Conservation (phyloP, 2,329 filamentous ascomycete genomes). For the Fusarium multiceps region DNA sequence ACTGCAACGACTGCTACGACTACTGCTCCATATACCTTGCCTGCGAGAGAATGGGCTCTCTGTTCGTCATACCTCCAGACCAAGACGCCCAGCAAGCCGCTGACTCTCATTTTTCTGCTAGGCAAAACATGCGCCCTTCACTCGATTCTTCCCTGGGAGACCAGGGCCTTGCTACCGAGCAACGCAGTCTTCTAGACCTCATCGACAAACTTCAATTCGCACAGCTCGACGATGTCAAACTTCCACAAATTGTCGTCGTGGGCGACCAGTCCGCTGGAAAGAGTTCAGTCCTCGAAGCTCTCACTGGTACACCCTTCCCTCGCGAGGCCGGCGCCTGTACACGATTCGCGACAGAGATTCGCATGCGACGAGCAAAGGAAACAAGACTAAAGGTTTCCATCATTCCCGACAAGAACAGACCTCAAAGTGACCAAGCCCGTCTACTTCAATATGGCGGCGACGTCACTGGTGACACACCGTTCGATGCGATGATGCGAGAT, state of each 20-base stretch:
- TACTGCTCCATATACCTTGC: background rate
- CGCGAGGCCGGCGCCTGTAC: slow-evolving; percentile 70
- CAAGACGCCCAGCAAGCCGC: slow-evolving; percentile 29
- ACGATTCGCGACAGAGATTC: slow-evolving; percentile 69
- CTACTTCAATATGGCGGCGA: slow-evolving; percentile 61
- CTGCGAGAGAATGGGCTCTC: slow-evolving; percentile 44
- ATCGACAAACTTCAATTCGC: slow-evolving; percentile 66
- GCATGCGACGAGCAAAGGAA: slow-evolving; percentile 62
- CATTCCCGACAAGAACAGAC: slow-evolving; percentile 63
- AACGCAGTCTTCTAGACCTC: slow-evolving; percentile 67
- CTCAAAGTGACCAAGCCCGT: slow-evolving; percentile 59
- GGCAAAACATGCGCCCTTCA: slow-evolving; percentile 53
- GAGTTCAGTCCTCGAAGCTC: slow-evolving; percentile 71
- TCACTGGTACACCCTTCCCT: slow-evolving; percentile 71
- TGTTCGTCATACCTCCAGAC: slow-evolving; percentile 43
- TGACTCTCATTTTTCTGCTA: slow-evolving; percentile 42
- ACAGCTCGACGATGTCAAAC: slow-evolving; percentile 63
- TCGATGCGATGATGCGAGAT: slow-evolving; percentile 63
- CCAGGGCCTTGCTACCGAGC: slow-evolving; percentile 63
- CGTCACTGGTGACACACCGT: slow-evolving; percentile 58
- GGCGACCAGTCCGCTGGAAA: slow-evolving; percentile 74
- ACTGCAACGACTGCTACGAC: background rate
- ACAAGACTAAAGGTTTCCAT: slow-evolving; percentile 62
- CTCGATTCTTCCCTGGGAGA: slow-evolving; percentile 62
- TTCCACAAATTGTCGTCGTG: slow-evolving; percentile 72